Evolutionary conservation across 1,284 basidiomycete species (phyloP), one percentile per base, ranked within the genome.

Genomic region (Fomitopsis betulina): DNA sequence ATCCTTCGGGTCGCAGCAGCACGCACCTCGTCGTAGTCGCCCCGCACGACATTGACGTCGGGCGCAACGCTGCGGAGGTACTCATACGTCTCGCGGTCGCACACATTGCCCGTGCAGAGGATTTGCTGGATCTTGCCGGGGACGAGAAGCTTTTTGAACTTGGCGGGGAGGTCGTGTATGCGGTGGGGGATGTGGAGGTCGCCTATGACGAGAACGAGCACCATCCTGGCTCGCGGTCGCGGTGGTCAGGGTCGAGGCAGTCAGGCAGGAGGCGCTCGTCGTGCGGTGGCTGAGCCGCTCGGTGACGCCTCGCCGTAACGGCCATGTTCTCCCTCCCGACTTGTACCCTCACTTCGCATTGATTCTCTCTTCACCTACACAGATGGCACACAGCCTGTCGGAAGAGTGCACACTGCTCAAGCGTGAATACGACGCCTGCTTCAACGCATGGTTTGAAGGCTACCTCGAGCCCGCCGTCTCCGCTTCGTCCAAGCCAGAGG

Each of bases 41-140:
- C 97, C 65, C 87, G 82, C 5, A 97, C 96, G 42, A 95, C 89
- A 67, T 94, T 85, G 6, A 99, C 91, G 68, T 98, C 97, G 9
- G 91, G 87, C n/a, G 93, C 90, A 23, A 99, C 91, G 17, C 93
- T 94, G 58, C 94, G 81, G n/a, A 99, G 80, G 75, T 98, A 99
- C 68, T 98, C 96, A 69, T 91, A 94, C 12, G 96, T 99, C 75
- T 98, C 96, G 67, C 90, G 89, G 76, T 99, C 97, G 72, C 94
- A 97, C 13, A 98, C 89, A 71, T 99, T 99, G 52, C 96, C 97
- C 0, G 96, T 99, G 72, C 95, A 97, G 35, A 99, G 82, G 62
- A 99, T 97, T 75, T 99, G 96, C 63, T 96, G 93, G 42, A 99
- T 99, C 77, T 99, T 99, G 37, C 96, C 97, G 10, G 96, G 87